Evolutionary conservation across 345 rosid genomes (phyloP), one percentile per base, ranked within the genome.

Genomic region (Pugionium dolabratum): DNA sequence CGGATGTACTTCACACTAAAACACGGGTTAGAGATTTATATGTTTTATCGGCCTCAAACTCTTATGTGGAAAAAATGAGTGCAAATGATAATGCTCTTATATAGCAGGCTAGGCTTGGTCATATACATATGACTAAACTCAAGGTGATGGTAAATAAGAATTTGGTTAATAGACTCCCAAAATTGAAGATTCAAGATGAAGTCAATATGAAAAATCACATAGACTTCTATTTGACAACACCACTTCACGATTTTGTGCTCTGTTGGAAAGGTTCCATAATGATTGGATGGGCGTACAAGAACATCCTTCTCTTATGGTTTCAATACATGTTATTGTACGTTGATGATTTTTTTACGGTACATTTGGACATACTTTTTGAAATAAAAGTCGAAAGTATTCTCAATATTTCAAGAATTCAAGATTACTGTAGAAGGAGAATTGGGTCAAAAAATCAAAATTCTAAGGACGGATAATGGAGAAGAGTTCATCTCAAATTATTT

Each of bases 11-110:
- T 5, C 4, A 4, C 18, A 18, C 18, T 18, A 0, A 0, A 18
- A 18, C 18, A 18, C 18, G 18, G 18, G 18, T 18, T 18, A 18
- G 18, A 18, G 0, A 43, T 44, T 28, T 52, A 29, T 67, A 25
- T 66, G 68, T 66, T 8, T 52, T 65, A 10, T 71, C 61, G 8
- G 55, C 64, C 18, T 67, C 54, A 25, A 27, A 18, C 5, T 45
- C 65, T 45, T 68, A 68, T 68, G 64, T 57, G 1, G 55, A 68
- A 4, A 56, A 58, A 11, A 69, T 69, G 57, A 58, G 65, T 26
- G 26, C 27, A 7, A n/a, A 37, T 58, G 76, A 64, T 27, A 55
- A n/a, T 66, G 29, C 54, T 0, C 42, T 9, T 5, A 3, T 32
- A 32, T 32, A 1, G 34, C 34, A 32, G 1, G 1, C 4, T 32